These are phyloP conservation scores for Aspergillus cavernicola DNA, from an alignment of 495 filamentous ascomycete species.

Conservation along the genomic window DNA sequence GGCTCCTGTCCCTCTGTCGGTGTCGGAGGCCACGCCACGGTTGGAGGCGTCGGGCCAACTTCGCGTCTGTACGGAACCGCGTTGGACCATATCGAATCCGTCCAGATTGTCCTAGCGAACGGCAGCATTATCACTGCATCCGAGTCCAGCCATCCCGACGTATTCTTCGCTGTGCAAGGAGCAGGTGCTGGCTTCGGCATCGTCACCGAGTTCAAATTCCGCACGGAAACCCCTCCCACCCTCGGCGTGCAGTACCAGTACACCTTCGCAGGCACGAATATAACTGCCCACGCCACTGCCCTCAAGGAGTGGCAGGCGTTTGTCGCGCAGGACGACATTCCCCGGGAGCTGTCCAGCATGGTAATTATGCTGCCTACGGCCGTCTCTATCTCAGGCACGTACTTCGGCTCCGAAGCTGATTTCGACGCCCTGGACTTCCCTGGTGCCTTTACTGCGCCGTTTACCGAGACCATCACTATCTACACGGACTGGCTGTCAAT, in stretches of 20 bases:
- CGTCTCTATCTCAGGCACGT: constrained; percentile 36
- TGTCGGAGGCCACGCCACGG: constrained; percentile 68
- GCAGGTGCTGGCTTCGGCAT: constrained; percentile 43
- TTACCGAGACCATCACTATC: constrained; percentile 30
- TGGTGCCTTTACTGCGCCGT: constrained; percentile 27
- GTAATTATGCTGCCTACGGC: constrained; percentile 27
- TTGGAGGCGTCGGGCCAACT: constrained; percentile 62
- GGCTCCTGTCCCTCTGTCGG: constrained; percentile 66
- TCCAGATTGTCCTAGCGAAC: constrained; percentile 63
- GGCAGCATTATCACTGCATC: constrained; percentile 44
- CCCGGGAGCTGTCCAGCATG: constrained; percentile 48
- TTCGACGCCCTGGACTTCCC: constrained; percentile 33
- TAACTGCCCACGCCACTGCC: constrained; percentile 23
- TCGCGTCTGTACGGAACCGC: constrained; percentile 62
- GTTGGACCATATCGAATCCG: constrained; percentile 57
- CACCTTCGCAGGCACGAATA: constrained; percentile 34
- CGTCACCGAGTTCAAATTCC: constrained; percentile 46
- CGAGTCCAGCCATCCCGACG: constrained; percentile 34
- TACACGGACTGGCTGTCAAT: constrained; percentile 55
- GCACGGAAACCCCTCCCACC: constrained; percentile 34
- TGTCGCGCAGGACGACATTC: constrained; percentile 40
- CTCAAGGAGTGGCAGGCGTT: constrained; percentile 40
- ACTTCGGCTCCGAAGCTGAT: constrained; percentile 38
- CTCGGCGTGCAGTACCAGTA: constrained; percentile 35
- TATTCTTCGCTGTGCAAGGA: constrained; percentile 54